Conservation (phyloP, 78 protist species). For the Guillardia theta region DNA sequence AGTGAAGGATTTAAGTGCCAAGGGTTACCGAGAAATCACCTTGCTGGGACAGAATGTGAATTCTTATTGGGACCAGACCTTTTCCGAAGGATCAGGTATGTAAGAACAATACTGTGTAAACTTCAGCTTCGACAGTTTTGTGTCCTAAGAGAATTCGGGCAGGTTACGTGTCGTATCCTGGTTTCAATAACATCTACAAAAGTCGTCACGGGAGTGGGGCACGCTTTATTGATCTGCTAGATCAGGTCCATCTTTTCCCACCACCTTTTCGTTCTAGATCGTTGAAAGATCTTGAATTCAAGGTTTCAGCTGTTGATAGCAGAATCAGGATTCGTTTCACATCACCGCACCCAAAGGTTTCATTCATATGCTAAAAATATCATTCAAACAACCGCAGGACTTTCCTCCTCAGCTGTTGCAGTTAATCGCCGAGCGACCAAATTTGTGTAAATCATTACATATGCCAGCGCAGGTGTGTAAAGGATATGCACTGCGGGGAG, state of each 20-base stretch:
- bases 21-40: constrained; percentile 62
- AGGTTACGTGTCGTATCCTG: not conserved
- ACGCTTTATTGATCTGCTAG: not conserved
- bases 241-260: not conserved
- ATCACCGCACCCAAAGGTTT: constrained; percentile 95
- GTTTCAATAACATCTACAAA: not conserved
- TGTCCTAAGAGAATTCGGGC: too few species aligned
- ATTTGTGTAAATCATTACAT: constrained; percentile 79
- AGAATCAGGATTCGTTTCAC: constrained; percentile 73
- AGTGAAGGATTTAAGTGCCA: constrained; percentile 49
- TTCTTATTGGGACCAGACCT: constrained; percentile 59
- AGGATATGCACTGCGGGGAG: not conserved
- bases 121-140: not conserved
- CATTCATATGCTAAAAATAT: too few species aligned
- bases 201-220: not conserved
- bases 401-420: constrained; percentile 54
- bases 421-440: constrained; percentile 50
- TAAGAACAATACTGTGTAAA: not conserved
- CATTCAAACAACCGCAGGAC: too few species aligned
- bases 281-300: not conserved
- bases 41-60: constrained; percentile 93
- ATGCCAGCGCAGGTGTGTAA: constrained; percentile 78
- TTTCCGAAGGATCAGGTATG: not conserved
- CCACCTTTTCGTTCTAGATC: not conserved
- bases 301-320: not conserved